Evolutionary conservation across 2,329 filamentous ascomycete genomes (phyloP), one percentile per base, ranked within the genome.

Genomic region (Colletotrichum musae): DNA sequence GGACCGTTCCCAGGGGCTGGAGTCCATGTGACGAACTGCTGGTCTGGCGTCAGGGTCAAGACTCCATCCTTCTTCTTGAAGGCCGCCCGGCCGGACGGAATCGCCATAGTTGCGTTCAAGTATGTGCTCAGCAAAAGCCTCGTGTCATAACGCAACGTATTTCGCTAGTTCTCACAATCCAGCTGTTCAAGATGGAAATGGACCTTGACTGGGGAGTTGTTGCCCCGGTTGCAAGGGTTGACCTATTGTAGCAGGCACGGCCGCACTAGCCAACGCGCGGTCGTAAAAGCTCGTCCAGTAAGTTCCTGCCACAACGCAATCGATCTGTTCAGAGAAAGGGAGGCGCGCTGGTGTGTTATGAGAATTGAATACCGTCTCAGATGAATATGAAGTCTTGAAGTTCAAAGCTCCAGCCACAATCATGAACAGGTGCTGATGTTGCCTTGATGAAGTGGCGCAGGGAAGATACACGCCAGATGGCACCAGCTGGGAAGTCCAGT

Each of bases 31-130:
- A 98, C 89, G 45, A 87, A 90, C 76, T 88, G 89, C 75, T 89
- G 87, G 80, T 97, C 94, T 65, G 87, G 84, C 16, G 93, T 90
- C 74, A 98, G 86, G 28, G 90, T 89, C 76, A 99, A 84, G 70
- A 89, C 89, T 78, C 96, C 96, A 85, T 98, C 93, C 81, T 97
- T 96, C 86, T 98, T 99, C 84, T 98, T 98, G 87, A 96, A 98
- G 68, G 91, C 86, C 60, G 92, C 91, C 72, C 88, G 89, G 69
- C 91, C 93, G 74, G 85, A 87, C 60, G 89, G 89, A 71, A 86
- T 80, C 32, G 87, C 82, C 89, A 92, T 91, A 12, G 53, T 41
- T 51, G 43, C 28, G 43, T 36, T 57, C 53, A n/a, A n/a, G 18
- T 10, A 21, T 16, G 10, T 54, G 21, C 16, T 66, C 45, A 67